phyloP scores from a whole-genome alignment of 768 basidiomycete species.

The Filobasidium wieringae region DNA sequence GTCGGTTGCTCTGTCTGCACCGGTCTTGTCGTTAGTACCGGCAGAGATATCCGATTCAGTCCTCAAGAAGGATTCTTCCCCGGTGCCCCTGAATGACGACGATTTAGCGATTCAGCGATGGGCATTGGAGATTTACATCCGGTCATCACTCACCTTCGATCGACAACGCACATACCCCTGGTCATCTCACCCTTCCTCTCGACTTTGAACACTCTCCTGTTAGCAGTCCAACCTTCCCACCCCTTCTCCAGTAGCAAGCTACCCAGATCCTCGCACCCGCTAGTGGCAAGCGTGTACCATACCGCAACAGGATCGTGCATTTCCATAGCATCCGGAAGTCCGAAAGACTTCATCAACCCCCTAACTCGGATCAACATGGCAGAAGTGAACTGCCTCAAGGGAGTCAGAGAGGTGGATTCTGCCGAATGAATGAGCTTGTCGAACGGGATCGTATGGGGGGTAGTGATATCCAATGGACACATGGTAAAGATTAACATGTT shows the following conservation, averaged over 20 bases:
- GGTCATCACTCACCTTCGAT: conserved; percentile 47
- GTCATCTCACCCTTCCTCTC: conserved; percentile 67
- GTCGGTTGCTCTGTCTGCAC: conserved; percentile 7
- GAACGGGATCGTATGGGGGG: conserved; percentile 66
- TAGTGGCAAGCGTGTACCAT: conserved; percentile 59
- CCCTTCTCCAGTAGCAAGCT: conserved; percentile 36
- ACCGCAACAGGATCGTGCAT: conserved; percentile 81
- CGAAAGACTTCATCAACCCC: conserved; percentile 64
- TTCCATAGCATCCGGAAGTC: conserved; percentile 67
- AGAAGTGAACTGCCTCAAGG: conserved; percentile 54
- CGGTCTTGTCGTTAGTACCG: background rate
- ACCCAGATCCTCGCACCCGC: no score
- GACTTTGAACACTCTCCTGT: conserved; percentile 51
- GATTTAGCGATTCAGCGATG: background rate
- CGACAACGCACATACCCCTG: conserved; percentile 76
- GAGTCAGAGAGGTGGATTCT: conserved; percentile 24
- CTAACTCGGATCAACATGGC: conserved; percentile 63
- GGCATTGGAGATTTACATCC: background rate
- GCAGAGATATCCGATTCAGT: conserved; percentile 7
- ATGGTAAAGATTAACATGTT: conserved; percentile 38
- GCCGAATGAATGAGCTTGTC: conserved; percentile 45
- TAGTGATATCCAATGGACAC: conserved; percentile 72
- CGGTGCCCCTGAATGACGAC: conserved; percentile 8
- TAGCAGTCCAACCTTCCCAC: conserved; percentile 50
- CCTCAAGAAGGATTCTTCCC: conserved; percentile 9